Percentiles rank a stretch among this genome's conserved stretches.
phyloP scores from a whole-genome alignment of 805 yeast species.

The Kodamaea kakaduensis region DNA sequence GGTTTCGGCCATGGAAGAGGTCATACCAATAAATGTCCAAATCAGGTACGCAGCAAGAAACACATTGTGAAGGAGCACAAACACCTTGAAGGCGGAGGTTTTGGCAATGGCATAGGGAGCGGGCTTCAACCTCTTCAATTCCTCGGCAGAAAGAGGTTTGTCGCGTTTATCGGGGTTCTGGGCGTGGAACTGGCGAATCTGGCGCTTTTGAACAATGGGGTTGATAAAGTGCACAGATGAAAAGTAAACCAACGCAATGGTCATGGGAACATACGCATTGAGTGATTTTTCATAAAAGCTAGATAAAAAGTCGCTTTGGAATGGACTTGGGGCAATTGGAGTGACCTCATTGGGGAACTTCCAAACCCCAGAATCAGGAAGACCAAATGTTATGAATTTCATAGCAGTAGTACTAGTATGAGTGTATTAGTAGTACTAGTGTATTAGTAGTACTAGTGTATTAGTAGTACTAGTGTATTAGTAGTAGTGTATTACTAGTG shows the following conservation, averaged over 20 bases:
- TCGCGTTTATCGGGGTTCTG: conserved; percentile 20
- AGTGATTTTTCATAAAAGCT: conserved; percentile 39
- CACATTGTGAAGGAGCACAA: conserved; percentile 59
- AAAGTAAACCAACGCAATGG: conserved; percentile 57
- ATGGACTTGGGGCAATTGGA: conserved; percentile 34
- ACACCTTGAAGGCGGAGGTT: conserved; percentile 42
- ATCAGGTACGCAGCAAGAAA: conserved; percentile 61
- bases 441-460: too few relatives aligned
- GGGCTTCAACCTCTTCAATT: conserved; percentile 40
- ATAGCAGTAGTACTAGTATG: too few relatives aligned
- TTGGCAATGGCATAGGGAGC: conserved; percentile 52
- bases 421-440: too few relatives aligned
- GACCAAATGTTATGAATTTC: conserved; percentile 28
- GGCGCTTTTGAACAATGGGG: conserved; percentile 44
- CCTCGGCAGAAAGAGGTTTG: conserved; percentile 16
- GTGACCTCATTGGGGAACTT: conserved; percentile 26
- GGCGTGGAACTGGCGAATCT: conserved; percentile 28
- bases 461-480: too few relatives aligned
- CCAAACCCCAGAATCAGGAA: conserved; percentile 32
- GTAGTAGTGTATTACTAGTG: too few relatives aligned
- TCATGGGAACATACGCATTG: conserved; percentile 50
- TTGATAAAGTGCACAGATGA: conserved; percentile 53
- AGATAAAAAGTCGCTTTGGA: conserved; percentile 26
- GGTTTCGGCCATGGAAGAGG: conserved; percentile 44
- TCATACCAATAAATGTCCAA: conserved; percentile 71